phyloP scores from a whole-genome alignment of 345 rosid species.

The Ricinus communis region DNA sequence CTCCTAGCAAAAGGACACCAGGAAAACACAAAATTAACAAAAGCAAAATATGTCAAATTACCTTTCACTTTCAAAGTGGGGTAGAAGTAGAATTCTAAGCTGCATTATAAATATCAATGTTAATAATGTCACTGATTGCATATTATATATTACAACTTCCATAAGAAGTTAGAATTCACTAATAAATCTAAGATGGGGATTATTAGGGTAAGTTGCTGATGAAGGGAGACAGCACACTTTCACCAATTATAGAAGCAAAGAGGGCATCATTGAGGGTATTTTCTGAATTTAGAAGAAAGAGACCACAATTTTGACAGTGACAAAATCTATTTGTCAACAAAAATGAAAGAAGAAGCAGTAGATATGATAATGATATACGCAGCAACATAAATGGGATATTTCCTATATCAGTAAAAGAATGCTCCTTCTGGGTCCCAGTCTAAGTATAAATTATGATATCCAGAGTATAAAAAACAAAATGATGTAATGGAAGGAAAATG shows the following conservation, averaged over 20 bases:
- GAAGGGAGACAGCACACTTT: not conserved
- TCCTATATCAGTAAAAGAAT: not conserved
- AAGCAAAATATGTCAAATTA: too few species aligned
- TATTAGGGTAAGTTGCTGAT: not conserved
- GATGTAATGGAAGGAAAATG: not conserved
- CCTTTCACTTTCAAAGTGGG: slow-evolving; percentile 10
- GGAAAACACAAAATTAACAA: not conserved
- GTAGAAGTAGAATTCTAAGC: not conserved
- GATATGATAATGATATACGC: not conserved
- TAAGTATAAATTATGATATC: too few species aligned
- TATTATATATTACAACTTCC: not conserved
- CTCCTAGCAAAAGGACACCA: too few species aligned
- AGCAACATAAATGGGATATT: too few species aligned
- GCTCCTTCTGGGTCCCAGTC: not conserved
- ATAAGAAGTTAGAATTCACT: not conserved
- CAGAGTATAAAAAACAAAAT: not conserved
- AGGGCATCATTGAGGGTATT: too few species aligned
- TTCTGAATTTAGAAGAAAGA: not conserved
- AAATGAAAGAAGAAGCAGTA: too few species aligned
- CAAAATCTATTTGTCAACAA: not conserved
- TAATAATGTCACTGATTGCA: not conserved
- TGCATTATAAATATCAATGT: not conserved
- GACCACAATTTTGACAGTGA: not conserved
- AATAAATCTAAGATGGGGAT: too few species aligned
- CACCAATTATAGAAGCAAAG: not conserved